Base-by-base conservation (phyloP, 371 early-diverging fungal species). In the Funneliformis caledonium region DNA sequence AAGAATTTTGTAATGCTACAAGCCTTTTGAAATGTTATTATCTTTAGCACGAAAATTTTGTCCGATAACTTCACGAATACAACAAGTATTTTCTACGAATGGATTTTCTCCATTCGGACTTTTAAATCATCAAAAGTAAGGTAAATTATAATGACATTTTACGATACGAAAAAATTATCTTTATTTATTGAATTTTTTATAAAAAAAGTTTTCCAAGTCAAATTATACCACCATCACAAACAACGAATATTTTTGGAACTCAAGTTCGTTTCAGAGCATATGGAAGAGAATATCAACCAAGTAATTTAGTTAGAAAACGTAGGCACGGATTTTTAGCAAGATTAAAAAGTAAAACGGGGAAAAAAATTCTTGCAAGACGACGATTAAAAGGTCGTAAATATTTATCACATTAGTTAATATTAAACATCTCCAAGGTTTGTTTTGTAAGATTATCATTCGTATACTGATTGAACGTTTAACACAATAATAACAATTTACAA, bases 261-360 rank as follows among this genome's bases (percentile, higher is more conserved):
- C 93, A 93, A 83, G 87, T 90, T 82, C 92, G 95, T 69, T 94
- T 90, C 81, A 88, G 89, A 52, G 89, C 93, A 9, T 96, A 92
- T 82, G 98, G 98, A 70, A 91, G 93, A 81, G 95, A 95, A 67
- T 98, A 97, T 85, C 97, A 97, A 85, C 98, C 98, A 12, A 94
- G 94, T 81, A 94, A 94, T 74, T 82, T 96, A 37, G 93, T 93
- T 67, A 93, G 98, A 70, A 98, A 98, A 87, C 90, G 97, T 82
- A 91, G 92, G 84, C 96, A 95, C 85, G 98, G 98, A 60, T 98
- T 97, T 86, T 89, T 97, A 83, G 83, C 88, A 68, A 89, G 98
- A 33, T 85, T 96, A 82, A 88, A 93, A 82, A 95, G 93, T 45
- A 91, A 92, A 74, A 89, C 86, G 26, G 98, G 98, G 7, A 89